A percentile compares a stretch with the other conserved stretches of the same genome.
Evolutionary conservation across 1,284 basidiomycete species (phyloP).

Genomic region (Ustilago loliicola): DNA sequence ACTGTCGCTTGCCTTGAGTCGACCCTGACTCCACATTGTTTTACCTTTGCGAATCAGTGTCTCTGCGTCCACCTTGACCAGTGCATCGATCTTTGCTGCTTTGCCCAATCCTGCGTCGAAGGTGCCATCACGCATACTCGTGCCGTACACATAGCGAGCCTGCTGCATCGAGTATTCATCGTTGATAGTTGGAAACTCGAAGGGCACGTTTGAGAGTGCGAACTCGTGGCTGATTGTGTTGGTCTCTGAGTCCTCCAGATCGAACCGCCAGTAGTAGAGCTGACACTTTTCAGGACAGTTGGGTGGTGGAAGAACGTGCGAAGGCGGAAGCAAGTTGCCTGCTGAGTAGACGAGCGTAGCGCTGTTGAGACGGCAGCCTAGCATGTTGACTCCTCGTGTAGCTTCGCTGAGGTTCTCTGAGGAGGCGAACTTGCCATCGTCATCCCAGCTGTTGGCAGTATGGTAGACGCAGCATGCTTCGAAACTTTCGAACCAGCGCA

Average conservation of each 20-base stretch:
- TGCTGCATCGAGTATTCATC: constrained; percentile 69
- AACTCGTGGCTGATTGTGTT: constrained; percentile 71
- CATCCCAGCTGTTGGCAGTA: constrained; percentile 74
- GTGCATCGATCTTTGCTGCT: constrained; percentile 74
- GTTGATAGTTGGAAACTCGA: constrained; percentile 73
- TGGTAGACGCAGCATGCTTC: constrained; percentile 74
- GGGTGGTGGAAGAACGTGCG: constrained; percentile 61
- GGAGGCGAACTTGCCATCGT: constrained; percentile 54
- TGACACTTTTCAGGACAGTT: constrained; percentile 72
- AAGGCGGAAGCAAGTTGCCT: constrained; percentile 71
- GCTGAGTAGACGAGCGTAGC: constrained; percentile 73
- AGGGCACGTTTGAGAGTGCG: constrained; percentile 73
- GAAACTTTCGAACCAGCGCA: constrained; percentile 71
- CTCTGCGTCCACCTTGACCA: constrained; percentile 73
- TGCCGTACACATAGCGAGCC: constrained; percentile 71
- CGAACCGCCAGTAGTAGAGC: constrained; percentile 73
- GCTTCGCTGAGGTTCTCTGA: neutral
- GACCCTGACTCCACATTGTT: constrained; percentile 56
- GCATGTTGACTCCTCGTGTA: constrained; percentile 67
- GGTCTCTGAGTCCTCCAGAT: constrained; percentile 18
- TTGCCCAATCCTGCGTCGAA: constrained; percentile 73
- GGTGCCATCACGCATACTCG: constrained; percentile 58
- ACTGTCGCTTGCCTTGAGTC: constrained; percentile 50
- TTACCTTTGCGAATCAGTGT: constrained; percentile 68
- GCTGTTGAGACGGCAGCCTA: constrained; percentile 73